phyloP scores from a whole-genome alignment of 2,329 filamentous ascomycete genomes.

The Simplicillium sp. region DNA sequence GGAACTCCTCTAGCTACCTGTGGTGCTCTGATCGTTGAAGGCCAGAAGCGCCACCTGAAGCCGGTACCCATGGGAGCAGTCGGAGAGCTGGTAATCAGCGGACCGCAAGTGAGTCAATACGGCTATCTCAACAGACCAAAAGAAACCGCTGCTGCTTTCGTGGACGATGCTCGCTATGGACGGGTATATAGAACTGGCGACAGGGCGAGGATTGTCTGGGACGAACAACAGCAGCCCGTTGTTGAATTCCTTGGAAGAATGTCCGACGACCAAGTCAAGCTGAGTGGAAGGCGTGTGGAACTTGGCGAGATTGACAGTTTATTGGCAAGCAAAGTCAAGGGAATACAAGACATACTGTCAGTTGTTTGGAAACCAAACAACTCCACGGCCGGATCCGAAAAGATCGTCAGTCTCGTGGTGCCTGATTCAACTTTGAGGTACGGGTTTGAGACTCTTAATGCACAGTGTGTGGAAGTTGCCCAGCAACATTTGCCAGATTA shows the following conservation, averaged over 20 bases:
- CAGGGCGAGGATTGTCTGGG: constrained; percentile 60
- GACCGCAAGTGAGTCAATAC: constrained; percentile 56
- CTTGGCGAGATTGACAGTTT: constrained; percentile 56
- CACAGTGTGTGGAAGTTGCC: too few relatives aligned
- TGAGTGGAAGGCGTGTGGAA: constrained; percentile 66
- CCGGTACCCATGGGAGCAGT: constrained; percentile 57
- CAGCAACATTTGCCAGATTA: constrained; percentile 39
- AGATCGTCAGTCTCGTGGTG: constrained; percentile 39
- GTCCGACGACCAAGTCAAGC: constrained; percentile 62
- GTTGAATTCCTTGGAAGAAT: constrained; percentile 50
- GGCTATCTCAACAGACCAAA: constrained; percentile 58
- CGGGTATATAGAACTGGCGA: constrained; percentile 69
- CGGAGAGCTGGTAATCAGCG: constrained; percentile 73
- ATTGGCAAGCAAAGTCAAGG: constrained; percentile 2
- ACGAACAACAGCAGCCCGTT: constrained; percentile 49
- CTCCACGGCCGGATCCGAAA: constrained; percentile 7
- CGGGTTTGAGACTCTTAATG: too few relatives aligned
- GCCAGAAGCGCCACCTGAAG: constrained; percentile 23
- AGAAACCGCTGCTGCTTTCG: constrained; percentile 51
- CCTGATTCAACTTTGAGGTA: constrained; percentile 27
- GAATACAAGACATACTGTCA: constrained; percentile 9
- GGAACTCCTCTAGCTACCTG: constrained; percentile 24
- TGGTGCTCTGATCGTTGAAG: constrained; percentile 18
- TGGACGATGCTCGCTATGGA: constrained; percentile 54
- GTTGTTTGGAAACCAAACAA: constrained; percentile 6